Conservation (phyloP, 2,329 filamentous ascomycete genomes). For the Cladosporium sp. region DNA sequence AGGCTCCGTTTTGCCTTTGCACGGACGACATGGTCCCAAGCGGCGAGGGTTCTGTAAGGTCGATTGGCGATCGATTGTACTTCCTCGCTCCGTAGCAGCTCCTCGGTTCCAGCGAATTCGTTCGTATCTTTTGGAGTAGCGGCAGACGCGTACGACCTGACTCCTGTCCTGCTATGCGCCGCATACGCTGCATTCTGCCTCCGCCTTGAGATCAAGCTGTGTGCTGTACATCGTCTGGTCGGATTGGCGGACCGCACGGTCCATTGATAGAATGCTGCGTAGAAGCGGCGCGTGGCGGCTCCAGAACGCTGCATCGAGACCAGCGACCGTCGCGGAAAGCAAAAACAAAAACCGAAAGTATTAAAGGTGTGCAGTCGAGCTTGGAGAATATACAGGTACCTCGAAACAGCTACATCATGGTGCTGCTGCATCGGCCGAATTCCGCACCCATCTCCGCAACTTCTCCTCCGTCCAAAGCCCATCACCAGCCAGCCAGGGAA, state of each 20-base stretch:
- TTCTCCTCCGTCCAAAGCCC: not conserved
- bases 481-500: not conserved
- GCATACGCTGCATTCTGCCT: not conserved
- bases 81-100: not conserved
- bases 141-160: not conserved
- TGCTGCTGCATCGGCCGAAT: not conserved
- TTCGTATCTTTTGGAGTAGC: too few relatives aligned
- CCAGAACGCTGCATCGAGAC: constrained; percentile 5
- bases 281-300: constrained; percentile 36
- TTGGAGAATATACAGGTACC: too few relatives aligned
- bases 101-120: not conserved
- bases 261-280: constrained; percentile 43
- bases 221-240: not conserved
- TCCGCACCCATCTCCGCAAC: not conserved
- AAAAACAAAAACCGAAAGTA: too few relatives aligned
- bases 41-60: constrained; percentile 17
- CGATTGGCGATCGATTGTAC: constrained; percentile 13
- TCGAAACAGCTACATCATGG: not conserved
- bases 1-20: constrained; percentile 10
- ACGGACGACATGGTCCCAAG: constrained; percentile 19
- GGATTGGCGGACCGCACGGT: constrained; percentile 15
- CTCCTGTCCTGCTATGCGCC: not conserved
- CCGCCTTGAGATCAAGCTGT: not conserved
- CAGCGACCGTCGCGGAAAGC: not conserved
- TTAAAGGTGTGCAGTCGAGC: too few relatives aligned